Evolutionary conservation across 2,329 filamentous ascomycete genomes (phyloP).

Genomic region (Hypoxylon sp.): DNA sequence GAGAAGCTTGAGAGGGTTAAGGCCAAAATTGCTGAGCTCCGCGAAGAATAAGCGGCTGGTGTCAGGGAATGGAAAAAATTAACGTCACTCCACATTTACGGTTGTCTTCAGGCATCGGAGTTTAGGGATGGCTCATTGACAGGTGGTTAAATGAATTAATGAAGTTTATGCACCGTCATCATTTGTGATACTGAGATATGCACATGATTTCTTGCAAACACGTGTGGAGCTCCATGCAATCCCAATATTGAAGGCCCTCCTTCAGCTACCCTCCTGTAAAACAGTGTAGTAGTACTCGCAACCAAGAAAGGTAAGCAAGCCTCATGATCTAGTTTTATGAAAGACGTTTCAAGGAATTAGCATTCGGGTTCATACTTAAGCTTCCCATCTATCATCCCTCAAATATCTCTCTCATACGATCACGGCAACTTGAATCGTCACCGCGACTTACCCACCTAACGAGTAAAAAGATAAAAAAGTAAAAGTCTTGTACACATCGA

Average conservation of each 20-base stretch:
- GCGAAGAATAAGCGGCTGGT: slow-evolving; percentile 61
- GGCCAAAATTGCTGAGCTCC: slow-evolving; percentile 90
- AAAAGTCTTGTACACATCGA: not conserved
- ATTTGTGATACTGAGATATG: slow-evolving; percentile 22
- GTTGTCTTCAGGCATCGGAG: slow-evolving; percentile 54
- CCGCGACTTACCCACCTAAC: not conserved
- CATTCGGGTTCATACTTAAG: not conserved
- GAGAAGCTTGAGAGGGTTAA: slow-evolving; percentile 88
- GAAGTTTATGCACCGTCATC: slow-evolving; percentile 49
- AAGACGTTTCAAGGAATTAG: not conserved
- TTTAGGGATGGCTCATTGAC: slow-evolving; percentile 52
- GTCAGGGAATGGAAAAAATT: slow-evolving; percentile 46
- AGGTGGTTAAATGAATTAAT: slow-evolving; percentile 51
- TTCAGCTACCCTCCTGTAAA: not conserved
- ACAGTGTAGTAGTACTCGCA: not conserved
- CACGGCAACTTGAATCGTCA: not conserved
- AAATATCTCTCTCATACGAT: not conserved
- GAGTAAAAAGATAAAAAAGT: no score
- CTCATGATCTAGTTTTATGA: no score
- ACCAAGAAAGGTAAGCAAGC: not conserved
- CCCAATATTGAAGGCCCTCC: not conserved
- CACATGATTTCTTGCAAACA: slow-evolving; percentile 11
- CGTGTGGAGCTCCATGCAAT: not conserved
- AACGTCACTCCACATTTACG: slow-evolving; percentile 49
- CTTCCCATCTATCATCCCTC: not conserved